Evolutionary conservation across 2,329 filamentous ascomycete species (phyloP).

Genomic region (Monosporascus sp.): DNA sequence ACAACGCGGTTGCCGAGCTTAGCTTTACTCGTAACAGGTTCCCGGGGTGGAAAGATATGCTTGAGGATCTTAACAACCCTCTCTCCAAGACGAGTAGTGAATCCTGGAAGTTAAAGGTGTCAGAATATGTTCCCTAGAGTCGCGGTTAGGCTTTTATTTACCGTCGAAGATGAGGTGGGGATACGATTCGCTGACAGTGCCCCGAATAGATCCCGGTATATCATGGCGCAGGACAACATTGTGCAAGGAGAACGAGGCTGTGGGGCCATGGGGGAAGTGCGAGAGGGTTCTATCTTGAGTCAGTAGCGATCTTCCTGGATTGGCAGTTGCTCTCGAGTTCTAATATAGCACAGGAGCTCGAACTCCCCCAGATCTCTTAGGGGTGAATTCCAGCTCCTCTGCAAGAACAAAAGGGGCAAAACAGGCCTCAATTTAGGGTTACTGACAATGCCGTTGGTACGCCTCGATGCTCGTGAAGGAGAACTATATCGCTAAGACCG

Average conservation of each 20-base stretch:
- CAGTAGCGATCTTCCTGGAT: conserved; percentile 68
- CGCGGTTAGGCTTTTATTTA: conserved; percentile 2
- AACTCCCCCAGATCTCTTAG: neutral
- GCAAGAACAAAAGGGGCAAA: too few species aligned
- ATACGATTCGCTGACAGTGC: conserved; percentile 87
- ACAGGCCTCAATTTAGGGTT: too few species aligned
- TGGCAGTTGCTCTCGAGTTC: conserved; percentile 62
- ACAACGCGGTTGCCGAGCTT: conserved; percentile 87
- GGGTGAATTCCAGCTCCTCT: neutral
- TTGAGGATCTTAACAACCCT: conserved; percentile 87
- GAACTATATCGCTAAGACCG: conserved; percentile 76
- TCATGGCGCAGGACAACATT: conserved; percentile 92
- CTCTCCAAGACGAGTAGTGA: conserved; percentile 72
- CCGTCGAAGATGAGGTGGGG: conserved; percentile 92
- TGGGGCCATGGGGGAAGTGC: conserved; percentile 77
- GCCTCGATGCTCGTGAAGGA: conserved; percentile 88
- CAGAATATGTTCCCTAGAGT: neutral
- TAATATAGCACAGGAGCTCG: neutral
- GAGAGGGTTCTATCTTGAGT: conserved; percentile 47
- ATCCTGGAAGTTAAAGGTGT: conserved; percentile 38
- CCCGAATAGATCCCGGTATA: conserved; percentile 80
- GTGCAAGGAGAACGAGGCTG: conserved; percentile 79
- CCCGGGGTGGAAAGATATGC: conserved; percentile 87
- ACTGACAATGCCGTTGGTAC: conserved; percentile 71
- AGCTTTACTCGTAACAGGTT: conserved; percentile 61